Evolutionary conservation across 352 stramenopile genomes (phyloP).

Genomic region (Phytophthora europaea): DNA sequence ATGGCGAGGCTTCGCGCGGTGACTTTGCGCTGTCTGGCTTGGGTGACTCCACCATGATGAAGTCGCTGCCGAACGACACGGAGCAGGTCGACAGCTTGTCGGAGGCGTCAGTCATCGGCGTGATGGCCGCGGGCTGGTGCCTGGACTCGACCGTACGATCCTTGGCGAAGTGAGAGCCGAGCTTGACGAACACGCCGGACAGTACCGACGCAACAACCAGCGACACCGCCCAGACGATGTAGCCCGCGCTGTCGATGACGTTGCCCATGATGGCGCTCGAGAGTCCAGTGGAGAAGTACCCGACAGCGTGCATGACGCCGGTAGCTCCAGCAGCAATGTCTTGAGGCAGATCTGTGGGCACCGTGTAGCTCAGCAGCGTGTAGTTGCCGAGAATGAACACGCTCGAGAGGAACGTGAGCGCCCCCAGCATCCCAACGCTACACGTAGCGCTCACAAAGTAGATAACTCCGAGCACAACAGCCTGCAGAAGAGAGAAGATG

Average conservation of each 20-base stretch:
- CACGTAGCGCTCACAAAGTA: conserved; percentile 69
- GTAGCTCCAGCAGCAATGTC: conserved; percentile 74
- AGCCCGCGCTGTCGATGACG: conserved; percentile 64
- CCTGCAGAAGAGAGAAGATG: conserved; percentile 77
- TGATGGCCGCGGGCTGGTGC: conserved; percentile 25
- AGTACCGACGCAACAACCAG: conserved; percentile 70
- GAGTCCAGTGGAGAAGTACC: conserved; percentile 77
- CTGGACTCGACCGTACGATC: conserved; percentile 38
- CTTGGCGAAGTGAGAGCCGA: conserved; percentile 68
- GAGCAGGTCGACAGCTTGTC: conserved; percentile 25
- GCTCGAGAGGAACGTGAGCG: conserved; percentile 72
- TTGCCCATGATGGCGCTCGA: conserved; percentile 74
- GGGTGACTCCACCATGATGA: conserved; percentile 29
- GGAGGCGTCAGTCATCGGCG: conserved; percentile 17
- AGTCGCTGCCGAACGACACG: conserved; percentile 30
- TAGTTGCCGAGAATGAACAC: conserved; percentile 83
- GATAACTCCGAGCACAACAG: conserved; percentile 58
- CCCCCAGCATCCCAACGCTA: conserved; percentile 56
- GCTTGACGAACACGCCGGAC: conserved; percentile 64
- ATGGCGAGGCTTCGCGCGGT: not conserved
- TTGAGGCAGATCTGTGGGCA: conserved; percentile 76
- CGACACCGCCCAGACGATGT: conserved; percentile 64
- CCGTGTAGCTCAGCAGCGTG: conserved; percentile 78
- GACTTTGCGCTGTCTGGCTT: not conserved
- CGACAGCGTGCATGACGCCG: conserved; percentile 73